Percentiles rank a stretch among this genome's conserved stretches.
These are phyloP conservation scores for Alternaria sp. DNA, from an alignment of 2,329 filamentous ascomycete species.

Conservation along the genomic window DNA sequence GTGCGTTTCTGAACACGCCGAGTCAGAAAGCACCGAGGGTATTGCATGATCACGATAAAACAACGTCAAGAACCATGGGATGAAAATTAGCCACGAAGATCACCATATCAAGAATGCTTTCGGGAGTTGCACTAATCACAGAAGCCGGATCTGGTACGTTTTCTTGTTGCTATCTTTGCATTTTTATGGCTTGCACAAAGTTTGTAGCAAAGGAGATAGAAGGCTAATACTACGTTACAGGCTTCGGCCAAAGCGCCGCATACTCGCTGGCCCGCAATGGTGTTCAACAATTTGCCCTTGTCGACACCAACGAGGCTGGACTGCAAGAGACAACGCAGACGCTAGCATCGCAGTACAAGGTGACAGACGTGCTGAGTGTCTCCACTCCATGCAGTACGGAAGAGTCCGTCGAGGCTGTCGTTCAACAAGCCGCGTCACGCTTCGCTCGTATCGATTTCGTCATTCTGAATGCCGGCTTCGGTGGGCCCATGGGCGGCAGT, in stretches of 20 bases:
- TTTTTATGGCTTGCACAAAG: neutral
- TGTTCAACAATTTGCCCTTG: conserved; percentile 9
- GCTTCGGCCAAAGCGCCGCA: conserved; percentile 13
- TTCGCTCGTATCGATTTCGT: conserved; percentile 61
- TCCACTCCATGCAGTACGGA: conserved; percentile 17
- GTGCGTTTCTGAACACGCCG: conserved; percentile 1
- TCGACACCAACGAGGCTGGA: conserved; percentile 14
- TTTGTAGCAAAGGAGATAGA: neutral
- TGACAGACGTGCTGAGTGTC: conserved; percentile 10
- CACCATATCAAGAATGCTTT: conserved; percentile 8
- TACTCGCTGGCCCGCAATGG: conserved; percentile 11
- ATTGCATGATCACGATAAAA: conserved; percentile 11
- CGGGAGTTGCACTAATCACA: conserved; percentile 13
- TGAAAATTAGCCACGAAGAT: conserved; percentile 5
- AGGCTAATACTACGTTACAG: conserved; percentile 3
- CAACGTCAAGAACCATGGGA: conserved; percentile 1
- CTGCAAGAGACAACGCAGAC: conserved; percentile 12
- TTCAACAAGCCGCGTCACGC: conserved; percentile 21
- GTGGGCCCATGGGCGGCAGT: conserved; percentile 48
- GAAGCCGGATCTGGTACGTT: conserved; percentile 15
- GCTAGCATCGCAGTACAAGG: conserved; percentile 5
- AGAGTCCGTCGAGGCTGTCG: conserved; percentile 45
- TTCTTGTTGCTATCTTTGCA: neutral
- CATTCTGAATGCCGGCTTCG: conserved; percentile 60
- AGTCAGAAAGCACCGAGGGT: conserved; percentile 14